Evolutionary conservation across 306 rosid genomes (phyloP).

Genomic region (Carpinus viminea): DNA sequence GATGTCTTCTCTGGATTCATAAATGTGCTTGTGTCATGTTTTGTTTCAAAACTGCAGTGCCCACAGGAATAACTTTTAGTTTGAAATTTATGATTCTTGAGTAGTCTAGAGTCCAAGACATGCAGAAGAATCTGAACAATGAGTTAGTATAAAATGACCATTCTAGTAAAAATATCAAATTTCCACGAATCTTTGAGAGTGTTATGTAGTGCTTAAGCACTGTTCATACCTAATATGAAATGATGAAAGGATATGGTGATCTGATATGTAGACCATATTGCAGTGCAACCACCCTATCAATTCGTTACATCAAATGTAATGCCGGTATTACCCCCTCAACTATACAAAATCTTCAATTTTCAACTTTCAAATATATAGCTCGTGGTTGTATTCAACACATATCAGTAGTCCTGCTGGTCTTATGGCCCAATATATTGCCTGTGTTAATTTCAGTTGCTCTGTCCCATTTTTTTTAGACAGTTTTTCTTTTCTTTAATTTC

Average conservation of each 20-base stretch:
- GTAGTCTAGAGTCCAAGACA: background rate
- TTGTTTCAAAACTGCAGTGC: background rate
- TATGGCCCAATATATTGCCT: background rate
- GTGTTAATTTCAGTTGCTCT: background rate
- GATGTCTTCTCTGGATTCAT: background rate
- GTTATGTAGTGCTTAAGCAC: background rate
- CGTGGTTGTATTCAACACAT: background rate
- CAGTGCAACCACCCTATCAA: background rate
- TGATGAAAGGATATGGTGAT: background rate
- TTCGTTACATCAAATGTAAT: background rate
- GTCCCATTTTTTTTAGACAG: background rate
- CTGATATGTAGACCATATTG: background rate
- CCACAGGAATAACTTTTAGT: background rate
- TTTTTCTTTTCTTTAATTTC: background rate
- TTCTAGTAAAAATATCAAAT: background rate
- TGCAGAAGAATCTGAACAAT: background rate
- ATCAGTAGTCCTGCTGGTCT: constrained; percentile 6
- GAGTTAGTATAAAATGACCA: background rate
- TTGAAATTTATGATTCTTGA: background rate
- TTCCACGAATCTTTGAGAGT: background rate
- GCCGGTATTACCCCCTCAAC: background rate
- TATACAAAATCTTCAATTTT: background rate
- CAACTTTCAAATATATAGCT: background rate
- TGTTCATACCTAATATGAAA: background rate
- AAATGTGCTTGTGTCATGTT: constrained; percentile 1